Conservation (phyloP, 2,329 filamentous ascomycete species). For the Colletotrichum sublineola region DNA sequence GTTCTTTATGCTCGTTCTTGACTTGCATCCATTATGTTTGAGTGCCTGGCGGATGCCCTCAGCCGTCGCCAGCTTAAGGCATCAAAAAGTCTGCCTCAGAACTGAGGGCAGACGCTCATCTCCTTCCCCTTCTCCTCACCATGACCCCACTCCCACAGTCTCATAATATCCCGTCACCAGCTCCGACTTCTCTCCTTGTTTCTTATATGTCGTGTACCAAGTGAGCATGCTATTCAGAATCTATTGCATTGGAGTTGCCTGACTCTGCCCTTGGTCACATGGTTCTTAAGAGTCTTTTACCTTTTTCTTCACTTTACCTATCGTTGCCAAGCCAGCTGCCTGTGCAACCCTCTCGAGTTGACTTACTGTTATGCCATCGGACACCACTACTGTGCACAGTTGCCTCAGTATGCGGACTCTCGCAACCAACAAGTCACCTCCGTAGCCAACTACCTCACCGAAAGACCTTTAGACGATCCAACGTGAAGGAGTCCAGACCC, state of each 20-base stretch:
- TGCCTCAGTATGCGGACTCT: background rate
- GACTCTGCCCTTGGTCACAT: background rate
- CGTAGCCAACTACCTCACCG: background rate
- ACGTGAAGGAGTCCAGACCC: constrained; percentile 1
- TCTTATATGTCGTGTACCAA: background rate
- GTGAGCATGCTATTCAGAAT: background rate
- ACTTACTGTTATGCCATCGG: background rate
- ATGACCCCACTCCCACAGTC: constrained; percentile 17
- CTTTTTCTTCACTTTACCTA: background rate
- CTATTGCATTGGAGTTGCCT: too few species aligned
- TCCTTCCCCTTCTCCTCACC: constrained; percentile 19
- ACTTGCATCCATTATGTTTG: background rate
- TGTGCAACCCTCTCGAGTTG: background rate
- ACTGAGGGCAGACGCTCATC: constrained; percentile 11
- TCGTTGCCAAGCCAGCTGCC: constrained; percentile 1
- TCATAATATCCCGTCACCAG: constrained; percentile 3
- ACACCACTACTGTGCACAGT: background rate
- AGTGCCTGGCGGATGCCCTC: constrained; percentile 11
- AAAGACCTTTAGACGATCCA: constrained; percentile 6
- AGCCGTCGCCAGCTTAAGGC: constrained; percentile 18
- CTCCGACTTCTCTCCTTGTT: background rate
- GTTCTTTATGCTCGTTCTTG: background rate
- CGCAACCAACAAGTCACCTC: background rate
- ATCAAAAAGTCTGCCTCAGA: constrained; percentile 38
- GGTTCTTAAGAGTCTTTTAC: background rate